Base-by-base conservation (phyloP, 371 early-diverging fungal species). In the Saksenaea oblongispora region DNA sequence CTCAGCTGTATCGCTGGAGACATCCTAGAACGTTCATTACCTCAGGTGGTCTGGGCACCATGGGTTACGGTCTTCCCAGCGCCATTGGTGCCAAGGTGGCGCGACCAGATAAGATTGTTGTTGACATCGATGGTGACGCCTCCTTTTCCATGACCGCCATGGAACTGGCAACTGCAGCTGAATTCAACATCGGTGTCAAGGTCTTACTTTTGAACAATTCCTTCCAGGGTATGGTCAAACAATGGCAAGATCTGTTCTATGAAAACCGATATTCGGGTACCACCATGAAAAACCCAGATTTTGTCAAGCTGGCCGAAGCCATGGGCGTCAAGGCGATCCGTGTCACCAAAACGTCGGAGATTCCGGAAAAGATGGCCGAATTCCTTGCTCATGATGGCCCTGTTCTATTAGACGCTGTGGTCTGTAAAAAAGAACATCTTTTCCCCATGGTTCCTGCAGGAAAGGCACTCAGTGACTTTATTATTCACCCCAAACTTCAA, bases 141-240 rank as follows among this genome's bases (percentile, higher is more conserved):
- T 94, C 94, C 24, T 95, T 97, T 84, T 91, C 89, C n/a, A 97
- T 97, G 97, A 96, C 98, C 0, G 97, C 89, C 8, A 81, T 96
- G 95, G 98, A 98, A 77, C 75, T 98, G 73, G 93, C 93, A 64
- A 98, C 98, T 1, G 96, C 97, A 7, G 87, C 95, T 31, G 95
- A 97, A 79, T 97, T 89, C 85, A 91, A 96, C 73, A 95, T 98
- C 77, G 93, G 91, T 37, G 97, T 96, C 78, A 98, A 98, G 87
- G 95, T 93, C 34, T 74, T 98, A 31, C 78, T 98, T 61, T 76
- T 98, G 31, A 97, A 98, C 86, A 98, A 98, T 79, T 94, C 95
- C 59, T 98, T 96, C 94, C 98, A 98, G 78, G 98, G 98, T 42
- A 97, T 97, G 98, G 96, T 97, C 66, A 95, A 95, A 82, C 98